phyloP scores from a whole-genome alignment of 2,329 filamentous ascomycete species.

The Aspergillaceae sp. region DNA sequence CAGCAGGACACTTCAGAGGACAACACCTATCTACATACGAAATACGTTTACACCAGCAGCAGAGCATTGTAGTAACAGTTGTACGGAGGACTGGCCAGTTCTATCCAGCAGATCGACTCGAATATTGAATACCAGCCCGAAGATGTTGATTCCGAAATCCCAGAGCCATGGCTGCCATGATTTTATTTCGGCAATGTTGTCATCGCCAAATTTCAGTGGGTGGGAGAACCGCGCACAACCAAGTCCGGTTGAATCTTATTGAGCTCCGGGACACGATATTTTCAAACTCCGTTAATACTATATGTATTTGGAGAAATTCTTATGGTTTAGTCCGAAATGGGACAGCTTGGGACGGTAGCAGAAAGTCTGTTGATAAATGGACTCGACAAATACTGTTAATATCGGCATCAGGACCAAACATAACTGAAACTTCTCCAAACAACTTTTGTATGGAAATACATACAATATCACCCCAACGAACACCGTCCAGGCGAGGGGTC shows the following conservation, averaged over 20 bases:
- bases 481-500: too few relatives aligned
- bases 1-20: constrained; percentile 2
- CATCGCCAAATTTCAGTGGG: not conserved
- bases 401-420: not conserved
- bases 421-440: not conserved
- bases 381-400: too few relatives aligned
- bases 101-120: not conserved
- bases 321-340: not conserved
- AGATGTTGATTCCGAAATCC: not conserved
- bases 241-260: too few relatives aligned
- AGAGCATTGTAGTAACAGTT: not conserved
- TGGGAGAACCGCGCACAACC: not conserved
- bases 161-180: not conserved
- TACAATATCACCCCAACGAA: too few relatives aligned
- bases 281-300: too few relatives aligned
- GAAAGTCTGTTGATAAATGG: too few relatives aligned
- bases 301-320: not conserved
- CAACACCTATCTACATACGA: not conserved
- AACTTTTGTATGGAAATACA: not conserved
- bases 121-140: not conserved
- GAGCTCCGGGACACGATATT: too few relatives aligned
- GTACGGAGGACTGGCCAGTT: not conserved
- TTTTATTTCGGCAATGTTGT: not conserved
- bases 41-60: not conserved
- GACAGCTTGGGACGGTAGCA: not conserved